phyloP scores from a whole-genome alignment of 1,284 basidiomycete species.

The Ceratobasidium sp. region DNA sequence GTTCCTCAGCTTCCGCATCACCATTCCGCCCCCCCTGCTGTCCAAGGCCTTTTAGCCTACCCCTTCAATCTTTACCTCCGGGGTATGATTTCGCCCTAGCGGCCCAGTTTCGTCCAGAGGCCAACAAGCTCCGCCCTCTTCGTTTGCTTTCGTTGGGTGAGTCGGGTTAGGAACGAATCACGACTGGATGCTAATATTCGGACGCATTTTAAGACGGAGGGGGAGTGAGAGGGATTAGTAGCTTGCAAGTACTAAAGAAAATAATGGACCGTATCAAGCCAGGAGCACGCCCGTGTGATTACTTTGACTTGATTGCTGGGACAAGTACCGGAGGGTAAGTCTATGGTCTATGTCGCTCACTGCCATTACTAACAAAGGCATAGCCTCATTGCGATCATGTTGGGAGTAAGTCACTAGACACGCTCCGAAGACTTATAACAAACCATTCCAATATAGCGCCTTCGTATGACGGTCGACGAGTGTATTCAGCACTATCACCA shows the following conservation, averaged over 20 bases:
- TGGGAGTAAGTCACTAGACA: constrained; percentile 43
- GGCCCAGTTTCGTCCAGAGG: constrained; percentile 18
- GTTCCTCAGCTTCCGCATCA: background rate
- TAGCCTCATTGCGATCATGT: constrained; percentile 52
- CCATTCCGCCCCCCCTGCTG: background rate
- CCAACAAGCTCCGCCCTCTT: constrained; percentile 1
- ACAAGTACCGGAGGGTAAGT: constrained; percentile 39
- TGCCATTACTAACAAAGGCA: background rate
- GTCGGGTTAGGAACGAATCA: background rate
- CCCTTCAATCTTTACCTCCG: constrained; percentile 13
- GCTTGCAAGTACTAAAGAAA: constrained; percentile 27
- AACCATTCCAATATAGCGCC: constrained; percentile 39
- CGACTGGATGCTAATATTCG: too few relatives aligned
- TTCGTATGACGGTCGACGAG: constrained; percentile 49
- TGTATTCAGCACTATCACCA: constrained; percentile 46
- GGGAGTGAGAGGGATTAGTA: constrained; percentile 37
- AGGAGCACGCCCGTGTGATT: constrained; percentile 36
- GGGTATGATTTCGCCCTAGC: constrained; percentile 13
- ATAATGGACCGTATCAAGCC: constrained; percentile 36
- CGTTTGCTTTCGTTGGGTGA: constrained; percentile 21
- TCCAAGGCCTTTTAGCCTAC: background rate
- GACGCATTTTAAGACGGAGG: constrained; percentile 35
- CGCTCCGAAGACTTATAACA: background rate
- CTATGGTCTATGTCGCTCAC: too few relatives aligned
- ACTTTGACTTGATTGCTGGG: constrained; percentile 39